A percentile compares a stretch with the other conserved stretches of the same genome.
Conservation (phyloP, 441 rosid species). For the Erodium texanum region DNA sequence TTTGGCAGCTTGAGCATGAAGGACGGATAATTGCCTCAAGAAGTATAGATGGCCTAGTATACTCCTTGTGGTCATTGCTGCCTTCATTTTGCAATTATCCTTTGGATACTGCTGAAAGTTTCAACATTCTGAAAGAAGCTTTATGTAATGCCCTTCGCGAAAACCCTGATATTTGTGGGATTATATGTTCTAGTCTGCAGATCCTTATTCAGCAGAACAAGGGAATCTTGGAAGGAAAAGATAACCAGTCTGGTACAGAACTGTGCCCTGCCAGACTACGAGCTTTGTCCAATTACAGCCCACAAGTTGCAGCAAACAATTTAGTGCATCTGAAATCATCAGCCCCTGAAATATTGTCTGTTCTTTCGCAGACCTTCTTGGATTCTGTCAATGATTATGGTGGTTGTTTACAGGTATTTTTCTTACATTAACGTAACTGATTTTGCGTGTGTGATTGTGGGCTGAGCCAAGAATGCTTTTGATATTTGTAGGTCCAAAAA, state of each 20-base stretch:
- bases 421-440: not conserved
- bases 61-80: conserved; percentile 80
- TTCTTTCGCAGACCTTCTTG: conserved; percentile 48
- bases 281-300: conserved; percentile 46
- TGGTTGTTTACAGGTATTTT: conserved; percentile 73
- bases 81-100: conserved; percentile 92
- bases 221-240: conserved; percentile 34
- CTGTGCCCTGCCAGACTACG: conserved; percentile 36
- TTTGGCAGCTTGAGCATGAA: conserved; percentile 64
- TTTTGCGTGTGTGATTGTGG: not conserved
- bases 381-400: conserved; percentile 74
- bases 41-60: conserved; percentile 54
- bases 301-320: conserved; percentile 47
- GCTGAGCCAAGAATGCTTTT: not conserved
- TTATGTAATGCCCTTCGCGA: conserved; percentile 50
- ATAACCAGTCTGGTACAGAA: conserved; percentile 27
- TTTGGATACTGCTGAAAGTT: conserved; percentile 62
- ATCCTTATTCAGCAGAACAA: conserved; percentile 68
- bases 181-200: conserved; percentile 68
- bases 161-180: conserved; percentile 53
- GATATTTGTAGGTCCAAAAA: not conserved
- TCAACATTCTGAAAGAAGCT: conserved; percentile 44
- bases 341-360: conserved; percentile 51
- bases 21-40: conserved; percentile 56
- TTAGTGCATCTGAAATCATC: conserved; percentile 44